Conservation (phyloP, 1,139 yeast species). For the Yamadazyma mexicana region DNA sequence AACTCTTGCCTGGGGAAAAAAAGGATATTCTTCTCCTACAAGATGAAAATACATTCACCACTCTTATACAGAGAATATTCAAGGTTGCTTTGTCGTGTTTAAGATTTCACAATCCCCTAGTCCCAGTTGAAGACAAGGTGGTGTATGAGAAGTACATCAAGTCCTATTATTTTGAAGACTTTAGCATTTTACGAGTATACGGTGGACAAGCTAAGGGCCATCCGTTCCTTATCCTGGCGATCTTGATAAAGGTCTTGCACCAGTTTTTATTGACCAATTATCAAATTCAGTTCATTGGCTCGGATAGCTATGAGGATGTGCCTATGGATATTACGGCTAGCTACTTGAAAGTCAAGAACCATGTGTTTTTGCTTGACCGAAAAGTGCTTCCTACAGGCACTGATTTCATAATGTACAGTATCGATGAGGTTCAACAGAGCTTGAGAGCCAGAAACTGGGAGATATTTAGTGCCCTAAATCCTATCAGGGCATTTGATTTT, state of each 20-base stretch:
- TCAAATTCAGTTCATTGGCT: conserved; percentile 8
- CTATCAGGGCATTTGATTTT: too few species aligned
- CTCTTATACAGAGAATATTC: conserved; percentile 9
- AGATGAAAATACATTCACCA: conserved; percentile 5
- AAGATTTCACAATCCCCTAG: conserved; percentile 10
- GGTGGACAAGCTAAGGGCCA: conserved; percentile 26
- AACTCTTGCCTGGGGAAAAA: not conserved
- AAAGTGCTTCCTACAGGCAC: conserved; percentile 3
- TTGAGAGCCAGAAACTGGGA: conserved; percentile 13
- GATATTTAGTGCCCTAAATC: too few species aligned
- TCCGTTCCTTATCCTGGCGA: conserved; percentile 20
- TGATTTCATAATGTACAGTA: conserved; percentile 10
- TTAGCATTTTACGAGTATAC: conserved; percentile 27
- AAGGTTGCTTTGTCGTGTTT: conserved; percentile 10
- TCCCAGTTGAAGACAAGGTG: conserved; percentile 5
- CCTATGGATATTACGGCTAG: conserved; percentile 8
- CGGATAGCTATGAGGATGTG: not conserved
- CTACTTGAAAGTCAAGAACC: conserved; percentile 9
- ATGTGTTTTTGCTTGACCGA: conserved; percentile 11
- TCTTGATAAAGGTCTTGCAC: conserved; percentile 21
- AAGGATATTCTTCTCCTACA: conserved; percentile 5
- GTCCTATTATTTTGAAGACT: conserved; percentile 25
- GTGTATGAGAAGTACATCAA: conserved; percentile 13
- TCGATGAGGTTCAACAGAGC: conserved; percentile 13
- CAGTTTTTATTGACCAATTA: conserved; percentile 18